Percentiles rank a stretch among this genome's conserved stretches.
These are phyloP conservation scores for Talaromyces atroroseus DNA, from an alignment of 2,329 filamentous ascomycete genomes.

Conservation along the genomic window DNA sequence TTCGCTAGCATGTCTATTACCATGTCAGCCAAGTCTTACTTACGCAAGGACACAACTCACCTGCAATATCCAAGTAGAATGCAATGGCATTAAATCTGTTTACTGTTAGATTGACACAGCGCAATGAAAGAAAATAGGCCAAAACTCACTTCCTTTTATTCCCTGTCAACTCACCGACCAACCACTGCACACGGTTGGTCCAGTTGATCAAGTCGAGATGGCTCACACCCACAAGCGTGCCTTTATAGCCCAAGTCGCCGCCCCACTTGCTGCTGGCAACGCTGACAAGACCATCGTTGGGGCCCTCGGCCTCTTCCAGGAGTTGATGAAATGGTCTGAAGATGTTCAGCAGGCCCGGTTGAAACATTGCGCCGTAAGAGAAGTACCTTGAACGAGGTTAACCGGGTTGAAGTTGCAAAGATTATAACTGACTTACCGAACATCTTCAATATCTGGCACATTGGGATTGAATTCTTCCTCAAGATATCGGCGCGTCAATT, in stretches of 20 bases:
- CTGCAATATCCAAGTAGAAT: slow-evolving; percentile 62
- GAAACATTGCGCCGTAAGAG: slow-evolving; percentile 57
- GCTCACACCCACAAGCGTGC: slow-evolving; percentile 58
- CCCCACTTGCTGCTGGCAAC: slow-evolving; percentile 58
- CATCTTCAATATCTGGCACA: slow-evolving; percentile 50
- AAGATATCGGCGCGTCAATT: slow-evolving; percentile 57
- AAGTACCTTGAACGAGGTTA: slow-evolving; percentile 44
- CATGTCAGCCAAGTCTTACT: not conserved
- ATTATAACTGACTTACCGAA: slow-evolving; percentile 34
- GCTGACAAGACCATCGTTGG: slow-evolving; percentile 59
- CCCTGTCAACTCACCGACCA: slow-evolving; percentile 52
- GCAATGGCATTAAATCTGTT: slow-evolving; percentile 58
- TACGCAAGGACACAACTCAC: slow-evolving; percentile 30
- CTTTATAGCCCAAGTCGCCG: slow-evolving; percentile 49
- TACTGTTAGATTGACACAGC: not conserved
- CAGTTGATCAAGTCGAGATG: slow-evolving; percentile 63
- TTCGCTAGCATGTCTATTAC: slow-evolving; percentile 60
- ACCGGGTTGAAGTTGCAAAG: slow-evolving; percentile 10
- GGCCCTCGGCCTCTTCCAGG: slow-evolving; percentile 49
- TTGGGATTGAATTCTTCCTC: slow-evolving; percentile 53
- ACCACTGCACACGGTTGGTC: slow-evolving; percentile 58
- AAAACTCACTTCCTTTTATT: slow-evolving; percentile 47
- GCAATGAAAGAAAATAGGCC: not conserved
- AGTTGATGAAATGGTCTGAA: slow-evolving; percentile 54
- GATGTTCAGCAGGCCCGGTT: slow-evolving; percentile 52